Evolutionary conservation across 345 rosid species (phyloP).

Genomic region (Syzygium aromaticum): DNA sequence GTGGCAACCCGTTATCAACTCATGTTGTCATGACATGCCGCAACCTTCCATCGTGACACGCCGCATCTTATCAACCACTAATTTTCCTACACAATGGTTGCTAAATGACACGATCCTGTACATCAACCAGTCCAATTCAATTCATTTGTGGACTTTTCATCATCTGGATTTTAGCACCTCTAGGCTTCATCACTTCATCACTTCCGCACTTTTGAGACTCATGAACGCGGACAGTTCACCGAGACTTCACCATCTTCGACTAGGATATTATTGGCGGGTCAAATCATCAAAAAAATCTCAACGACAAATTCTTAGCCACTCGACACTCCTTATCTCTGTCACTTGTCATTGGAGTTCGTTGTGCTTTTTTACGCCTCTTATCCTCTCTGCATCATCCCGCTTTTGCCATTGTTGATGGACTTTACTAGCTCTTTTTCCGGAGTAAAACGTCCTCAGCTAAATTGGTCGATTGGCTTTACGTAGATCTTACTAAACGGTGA

Average conservation of each 20-base stretch:
- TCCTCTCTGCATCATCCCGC: background rate
- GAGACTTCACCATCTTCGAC: background rate
- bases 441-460: background rate
- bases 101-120: background rate
- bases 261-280: background rate
- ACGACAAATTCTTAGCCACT: background rate
- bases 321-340: background rate
- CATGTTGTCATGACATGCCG: background rate
- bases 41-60: background rate
- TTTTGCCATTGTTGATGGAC: background rate
- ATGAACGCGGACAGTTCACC: background rate
- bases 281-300: background rate
- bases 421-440: background rate
- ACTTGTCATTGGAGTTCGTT: background rate
- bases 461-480: background rate
- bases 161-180: background rate
- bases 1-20: background rate
- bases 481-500: background rate
- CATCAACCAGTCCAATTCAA: background rate
- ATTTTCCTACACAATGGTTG: background rate
- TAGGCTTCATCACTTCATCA: background rate
- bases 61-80: background rate
- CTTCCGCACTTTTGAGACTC: background rate
- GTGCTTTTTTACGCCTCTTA: background rate
- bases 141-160: background rate